These are phyloP conservation scores for Rhinocladiella similis DNA, from an alignment of 2,329 filamentous ascomycete genomes.

Conservation along the genomic window DNA sequence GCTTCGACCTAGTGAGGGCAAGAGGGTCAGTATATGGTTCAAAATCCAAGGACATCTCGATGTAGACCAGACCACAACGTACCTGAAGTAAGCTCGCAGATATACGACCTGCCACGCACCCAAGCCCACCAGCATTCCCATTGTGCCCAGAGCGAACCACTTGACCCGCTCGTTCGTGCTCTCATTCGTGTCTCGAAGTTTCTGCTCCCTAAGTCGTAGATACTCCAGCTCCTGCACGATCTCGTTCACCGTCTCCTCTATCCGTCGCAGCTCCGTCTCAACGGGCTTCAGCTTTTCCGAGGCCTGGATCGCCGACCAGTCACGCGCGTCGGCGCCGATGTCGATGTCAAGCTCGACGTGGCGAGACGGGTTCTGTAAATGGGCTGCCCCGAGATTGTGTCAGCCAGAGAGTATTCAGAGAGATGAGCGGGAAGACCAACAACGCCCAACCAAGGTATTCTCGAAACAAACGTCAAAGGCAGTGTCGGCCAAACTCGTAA, in stretches of 20 bases:
- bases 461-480: constrained; percentile 97
- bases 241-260: constrained; percentile 87
- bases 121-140: constrained; percentile 82
- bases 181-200: constrained; percentile 96
- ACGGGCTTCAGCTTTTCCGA: constrained; percentile 97
- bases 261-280: constrained; percentile 87
- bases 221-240: constrained; percentile 97
- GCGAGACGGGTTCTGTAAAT: constrained; percentile 55
- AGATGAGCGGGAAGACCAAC: constrained; percentile 61
- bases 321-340: constrained; percentile 94
- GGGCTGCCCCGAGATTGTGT: constrained; percentile 26
- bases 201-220: constrained; percentile 84
- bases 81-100: constrained; percentile 94
- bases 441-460: constrained; percentile 67
- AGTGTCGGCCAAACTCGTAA: constrained; percentile 87
- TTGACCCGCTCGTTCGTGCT: constrained; percentile 98
- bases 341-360: constrained; percentile 91
- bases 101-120: constrained; percentile 98
- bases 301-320: constrained; percentile 95
- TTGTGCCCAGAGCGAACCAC: constrained; percentile 95
- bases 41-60: too few species aligned
- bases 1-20: neutral
- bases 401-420: too few species aligned
- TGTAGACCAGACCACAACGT: constrained; percentile 29
- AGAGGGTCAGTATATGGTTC: too few species aligned